Evolutionary conservation across 1,284 basidiomycete genomes (phyloP).

Genomic region (Boletus sp.): DNA sequence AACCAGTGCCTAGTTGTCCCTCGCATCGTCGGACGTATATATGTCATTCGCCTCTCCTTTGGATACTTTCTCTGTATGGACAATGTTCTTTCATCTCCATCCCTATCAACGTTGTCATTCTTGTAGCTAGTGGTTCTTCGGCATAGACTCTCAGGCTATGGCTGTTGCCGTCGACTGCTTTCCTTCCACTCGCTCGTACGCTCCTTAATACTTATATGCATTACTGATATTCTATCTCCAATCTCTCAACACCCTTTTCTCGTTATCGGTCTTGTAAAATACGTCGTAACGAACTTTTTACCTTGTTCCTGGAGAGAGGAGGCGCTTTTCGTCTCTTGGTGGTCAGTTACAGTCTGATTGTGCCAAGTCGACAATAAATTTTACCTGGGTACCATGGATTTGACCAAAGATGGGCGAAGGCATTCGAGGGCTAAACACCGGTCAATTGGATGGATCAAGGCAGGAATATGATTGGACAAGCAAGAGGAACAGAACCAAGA

Average conservation of each 20-base stretch:
- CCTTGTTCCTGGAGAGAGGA: no score
- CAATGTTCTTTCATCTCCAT: not conserved
- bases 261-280: constrained; percentile 17
- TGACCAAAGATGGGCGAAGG: no score
- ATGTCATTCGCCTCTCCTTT: constrained; percentile 8
- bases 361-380: no score
- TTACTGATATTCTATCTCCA: constrained; percentile 18
- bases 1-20: constrained; percentile 35
- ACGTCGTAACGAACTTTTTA: constrained; percentile 3
- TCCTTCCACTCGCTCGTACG: not conserved
- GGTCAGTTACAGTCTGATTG: no score
- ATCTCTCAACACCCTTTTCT: not conserved
- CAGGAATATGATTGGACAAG: no score
- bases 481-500: no score
- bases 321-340: no score
- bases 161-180: not conserved
- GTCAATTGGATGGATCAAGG: no score
- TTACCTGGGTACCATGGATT: no score
- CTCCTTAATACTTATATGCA: constrained; percentile 11
- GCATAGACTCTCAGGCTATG: not conserved
- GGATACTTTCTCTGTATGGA: constrained; percentile 26
- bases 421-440: no score
- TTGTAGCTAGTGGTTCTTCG: not conserved
- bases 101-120: not conserved
- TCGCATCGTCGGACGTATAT: not conserved